Conservation (phyloP, 306 rosid genomes). For the Mimosa bimucronata region DNA sequence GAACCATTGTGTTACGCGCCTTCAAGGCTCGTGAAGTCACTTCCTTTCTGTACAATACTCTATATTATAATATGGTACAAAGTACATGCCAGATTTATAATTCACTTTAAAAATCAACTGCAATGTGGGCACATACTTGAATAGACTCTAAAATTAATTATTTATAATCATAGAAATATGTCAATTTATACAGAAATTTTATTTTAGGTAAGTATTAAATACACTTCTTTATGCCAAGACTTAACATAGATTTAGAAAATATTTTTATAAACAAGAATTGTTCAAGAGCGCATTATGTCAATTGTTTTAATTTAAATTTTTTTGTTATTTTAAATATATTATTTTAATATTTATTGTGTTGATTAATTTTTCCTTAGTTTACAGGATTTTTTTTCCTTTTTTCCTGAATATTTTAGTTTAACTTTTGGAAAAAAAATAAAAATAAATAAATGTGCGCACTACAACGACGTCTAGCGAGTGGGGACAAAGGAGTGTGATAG, state of each 20-base stretch:
- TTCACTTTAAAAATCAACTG: not conserved
- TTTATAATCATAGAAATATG: too few relatives aligned
- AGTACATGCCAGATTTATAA: not conserved
- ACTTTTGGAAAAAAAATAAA: not conserved
- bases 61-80: not conserved
- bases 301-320: not conserved
- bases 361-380: not conserved
- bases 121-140: not conserved
- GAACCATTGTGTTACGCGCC: slow-evolving; percentile 42
- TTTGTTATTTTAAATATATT: not conserved
- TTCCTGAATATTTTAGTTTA: not conserved
- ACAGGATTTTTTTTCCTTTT: too few relatives aligned
- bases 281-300: not conserved
- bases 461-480: slow-evolving; percentile 39
- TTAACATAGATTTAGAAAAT: not conserved
- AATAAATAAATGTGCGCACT: not conserved
- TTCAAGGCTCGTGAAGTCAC: slow-evolving; percentile 26
- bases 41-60: not conserved
- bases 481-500: slow-evolving; percentile 43
- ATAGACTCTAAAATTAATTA: not conserved
- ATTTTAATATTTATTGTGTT: not conserved
- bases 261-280: not conserved
- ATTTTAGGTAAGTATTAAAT: not conserved
- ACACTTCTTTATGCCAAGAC: not conserved
- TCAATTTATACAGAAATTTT: too few relatives aligned